Conservation (phyloP, 768 basidiomycete species). For the Pleurotus giganteus region DNA sequence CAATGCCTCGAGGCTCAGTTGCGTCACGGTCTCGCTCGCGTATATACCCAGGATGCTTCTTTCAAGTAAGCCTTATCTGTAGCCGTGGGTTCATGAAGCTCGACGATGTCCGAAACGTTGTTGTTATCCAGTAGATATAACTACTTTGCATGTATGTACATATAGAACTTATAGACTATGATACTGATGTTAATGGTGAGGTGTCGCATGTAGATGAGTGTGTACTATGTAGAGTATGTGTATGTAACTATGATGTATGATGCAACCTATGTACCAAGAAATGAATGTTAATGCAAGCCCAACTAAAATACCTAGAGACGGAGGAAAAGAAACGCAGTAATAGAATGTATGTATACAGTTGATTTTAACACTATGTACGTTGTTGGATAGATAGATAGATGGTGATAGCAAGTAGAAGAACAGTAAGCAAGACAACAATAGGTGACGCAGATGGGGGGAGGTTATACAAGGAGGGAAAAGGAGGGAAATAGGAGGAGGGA, state of each 20-base stretch:
- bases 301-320: no score
- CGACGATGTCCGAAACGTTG: no score
- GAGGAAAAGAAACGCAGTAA: neutral
- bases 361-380: neutral
- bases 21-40: no score
- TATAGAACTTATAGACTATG: neutral
- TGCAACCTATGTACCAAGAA: no score
- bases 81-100: no score
- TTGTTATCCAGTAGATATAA: neutral
- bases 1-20: no score
- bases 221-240: no score
- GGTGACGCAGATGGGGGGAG: neutral
- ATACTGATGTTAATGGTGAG: neutral
- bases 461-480: neutral
- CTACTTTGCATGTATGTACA: constrained; percentile 1
- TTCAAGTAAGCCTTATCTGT: no score
- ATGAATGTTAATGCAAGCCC: no score
- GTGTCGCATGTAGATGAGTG: neutral
- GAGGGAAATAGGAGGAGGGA: neutral
- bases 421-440: constrained; percentile 5
- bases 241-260: no score
- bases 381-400: neutral
- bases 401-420: constrained; percentile 1
- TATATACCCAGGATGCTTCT: no score
- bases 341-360: neutral